A percentile compares a stretch with the other conserved stretches of the same genome.
These are phyloP conservation scores for Phytophthora europaea DNA, from an alignment of 352 stramenopile genomes.

Conservation along the genomic window DNA sequence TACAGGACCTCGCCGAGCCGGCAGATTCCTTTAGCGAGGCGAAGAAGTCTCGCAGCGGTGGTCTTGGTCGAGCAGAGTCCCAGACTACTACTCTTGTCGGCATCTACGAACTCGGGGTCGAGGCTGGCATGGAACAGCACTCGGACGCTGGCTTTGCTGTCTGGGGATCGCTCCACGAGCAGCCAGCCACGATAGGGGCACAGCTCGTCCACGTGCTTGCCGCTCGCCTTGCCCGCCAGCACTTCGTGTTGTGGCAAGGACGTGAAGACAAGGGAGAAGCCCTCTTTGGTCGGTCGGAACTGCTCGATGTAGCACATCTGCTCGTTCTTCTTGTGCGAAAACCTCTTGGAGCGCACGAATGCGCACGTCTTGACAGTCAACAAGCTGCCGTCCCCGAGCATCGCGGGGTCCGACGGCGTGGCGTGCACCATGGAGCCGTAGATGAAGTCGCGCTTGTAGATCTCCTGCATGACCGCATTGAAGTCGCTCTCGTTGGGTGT, in stretches of 20 bases:
- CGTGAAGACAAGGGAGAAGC: constrained; percentile 42
- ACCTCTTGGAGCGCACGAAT: constrained; percentile 40
- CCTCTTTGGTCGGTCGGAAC: constrained; percentile 43
- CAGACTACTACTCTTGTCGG: constrained; percentile 11
- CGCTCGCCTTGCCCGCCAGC: constrained; percentile 43
- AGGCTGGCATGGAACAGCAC: constrained; percentile 40
- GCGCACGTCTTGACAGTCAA: constrained; percentile 47
- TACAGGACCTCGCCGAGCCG: constrained; percentile 39
- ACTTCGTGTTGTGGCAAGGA: constrained; percentile 40
- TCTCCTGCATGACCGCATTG: constrained; percentile 48
- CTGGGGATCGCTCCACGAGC: constrained; percentile 40
- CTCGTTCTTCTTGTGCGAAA: constrained; percentile 50
- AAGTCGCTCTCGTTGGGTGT: constrained; percentile 44
- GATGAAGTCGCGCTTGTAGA: constrained; percentile 60
- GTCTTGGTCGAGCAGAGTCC: constrained; percentile 37
- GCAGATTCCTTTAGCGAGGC: constrained; percentile 43
- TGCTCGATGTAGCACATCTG: constrained; percentile 53
- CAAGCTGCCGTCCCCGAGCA: constrained; percentile 14
- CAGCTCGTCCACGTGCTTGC: constrained; percentile 41
- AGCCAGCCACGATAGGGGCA: constrained; percentile 35
- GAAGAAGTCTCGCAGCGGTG: constrained; percentile 35
- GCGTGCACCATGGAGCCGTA: constrained; percentile 56
- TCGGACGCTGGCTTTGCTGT: constrained; percentile 38
- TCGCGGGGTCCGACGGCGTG: constrained; percentile 2
- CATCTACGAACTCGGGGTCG: constrained; percentile 19